Base-by-base conservation (phyloP, 306 rosid species). In the Sicyos baderoa region DNA sequence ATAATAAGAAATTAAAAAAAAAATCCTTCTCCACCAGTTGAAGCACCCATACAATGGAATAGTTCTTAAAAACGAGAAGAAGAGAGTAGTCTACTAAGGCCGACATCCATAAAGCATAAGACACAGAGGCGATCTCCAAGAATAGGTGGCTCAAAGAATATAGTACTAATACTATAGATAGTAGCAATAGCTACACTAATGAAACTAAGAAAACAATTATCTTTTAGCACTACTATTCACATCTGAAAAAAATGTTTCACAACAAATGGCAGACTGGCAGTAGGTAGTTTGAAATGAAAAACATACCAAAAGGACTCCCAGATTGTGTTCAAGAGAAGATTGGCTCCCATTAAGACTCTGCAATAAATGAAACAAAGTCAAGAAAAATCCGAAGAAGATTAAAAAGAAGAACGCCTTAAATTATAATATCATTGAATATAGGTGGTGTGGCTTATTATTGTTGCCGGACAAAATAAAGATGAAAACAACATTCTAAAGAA, bases 271-370 rank as follows among this genome's bases (percentile, higher is more conserved):
- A 29, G 29, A n/a, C n/a, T 25, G 3, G 2, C 3, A 65, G 19
- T 47, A 8, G 44, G 51, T 29, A 22, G 68, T 32, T 14, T 32
- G 8, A 68, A 70, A 32, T 61, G 27, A 68, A 72, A 49, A 68
- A 82, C 96, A 18, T 84, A 93, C 97, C 94, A 93, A 76, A 72
- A 93, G 96, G 71, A 88, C 60, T 70, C 99, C 99, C 83, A 93
- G 74, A 72, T 90, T 90, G 55, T 79, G 86, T 76, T 93, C 97
- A 13, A 71, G 70, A 79, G 80, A 77, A 77, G 64, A 61, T 74
- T 74, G 90, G 48, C 72, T 50, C 57, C 74, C 82, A 21, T 79
- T 79, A 47, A 77, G 70, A 84, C 77, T 84, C 97, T 93, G 88
- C 56, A 71, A 54, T 81, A 32, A 73, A 47, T 74, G 52, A 75